These are phyloP conservation scores for Ophiostoma himal-ulmi DNA, from an alignment of 2,329 filamentous ascomycete species.

Conservation along the genomic window DNA sequence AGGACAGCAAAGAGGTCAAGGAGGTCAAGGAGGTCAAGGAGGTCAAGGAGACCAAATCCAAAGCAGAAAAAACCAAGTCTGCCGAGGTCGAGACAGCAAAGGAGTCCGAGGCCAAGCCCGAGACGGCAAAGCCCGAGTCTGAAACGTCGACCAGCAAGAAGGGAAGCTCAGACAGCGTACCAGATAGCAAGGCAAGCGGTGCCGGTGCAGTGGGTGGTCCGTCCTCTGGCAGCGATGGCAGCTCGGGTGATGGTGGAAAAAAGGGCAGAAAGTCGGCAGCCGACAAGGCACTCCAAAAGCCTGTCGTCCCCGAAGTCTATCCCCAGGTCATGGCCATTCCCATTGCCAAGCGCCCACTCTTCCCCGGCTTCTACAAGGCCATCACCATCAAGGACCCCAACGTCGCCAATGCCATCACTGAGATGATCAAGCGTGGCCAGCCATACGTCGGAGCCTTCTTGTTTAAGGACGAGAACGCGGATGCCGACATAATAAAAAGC, in stretches of 20 bases:
- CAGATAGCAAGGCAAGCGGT: constrained; percentile 37
- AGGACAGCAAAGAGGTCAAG: constrained; percentile 17
- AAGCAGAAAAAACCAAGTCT: constrained; percentile 15
- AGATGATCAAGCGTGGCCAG: constrained; percentile 94
- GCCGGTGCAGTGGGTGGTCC: constrained; percentile 6
- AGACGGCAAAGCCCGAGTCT: constrained; percentile 30
- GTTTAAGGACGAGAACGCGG: constrained; percentile 91
- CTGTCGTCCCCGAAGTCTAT: constrained; percentile 87
- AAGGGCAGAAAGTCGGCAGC: constrained; percentile 61
- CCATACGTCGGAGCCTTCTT: constrained; percentile 96
- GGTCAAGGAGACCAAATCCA: neutral
- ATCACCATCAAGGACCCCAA: constrained; percentile 93
- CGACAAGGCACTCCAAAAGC: constrained; percentile 77
- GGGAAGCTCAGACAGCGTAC: constrained; percentile 41
- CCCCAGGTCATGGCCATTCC: constrained; percentile 97
- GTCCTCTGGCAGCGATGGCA: constrained; percentile 41
- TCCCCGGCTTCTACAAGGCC: constrained; percentile 97
- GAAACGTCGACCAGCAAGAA: constrained; percentile 34
- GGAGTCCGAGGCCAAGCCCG: constrained; percentile 31
- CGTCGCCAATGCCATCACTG: constrained; percentile 85
- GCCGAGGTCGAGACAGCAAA: constrained; percentile 17
- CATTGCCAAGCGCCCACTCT: constrained; percentile 86
- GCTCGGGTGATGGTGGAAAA: constrained; percentile 58
- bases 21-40: constrained; percentile 13
- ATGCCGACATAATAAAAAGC: constrained; percentile 88